Base-by-base conservation (phyloP, 2,329 filamentous ascomycete species). In the Ceratocystis cubensis region DNA sequence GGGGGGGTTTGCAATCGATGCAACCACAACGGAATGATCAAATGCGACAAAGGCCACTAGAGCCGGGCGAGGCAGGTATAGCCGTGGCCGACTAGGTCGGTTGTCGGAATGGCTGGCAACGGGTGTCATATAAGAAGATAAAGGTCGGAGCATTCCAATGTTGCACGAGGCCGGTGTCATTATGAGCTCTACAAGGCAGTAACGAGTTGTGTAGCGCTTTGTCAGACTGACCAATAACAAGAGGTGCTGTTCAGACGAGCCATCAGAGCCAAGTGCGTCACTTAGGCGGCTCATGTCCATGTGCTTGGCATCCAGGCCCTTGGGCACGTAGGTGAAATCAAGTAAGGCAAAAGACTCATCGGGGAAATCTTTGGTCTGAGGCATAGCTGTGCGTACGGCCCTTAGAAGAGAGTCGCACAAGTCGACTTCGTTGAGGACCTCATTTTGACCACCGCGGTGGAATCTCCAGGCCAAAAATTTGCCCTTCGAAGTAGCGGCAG, bases 381-480 rank as follows among this genome's bases (percentile, higher is more conserved):
- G 77, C 57, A 82, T 80, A 10, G 80, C 76, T 48, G 81, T 77
- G 65, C 83, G 82, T 20, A 96, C 77, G 41, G 85, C 84, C 1
- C 79, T 75, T 17, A 87, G 73, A 45, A 96, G 80, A 3, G 82
- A 76, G 25, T 86, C 84, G 66, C 85, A 84, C 67, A 86, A 79
- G 73, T 96, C 88, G 25, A 86, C 79, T 69, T 93, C 89, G 30
- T 82, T 82, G 61, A 88, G 82, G 61, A 90, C 81, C 56, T 88
- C 85, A 72, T 91, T 87, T 70, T 92, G 89, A 44, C 92, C 92
- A 69, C 89, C 89, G 74, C 93, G 90, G 72, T 93, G 91, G 56
- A 96, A 81, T 72, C 88, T 89, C 94, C 94, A 99, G 6, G 87
- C 82, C 71, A 95, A 88, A 30, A 99, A 77, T 67, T 86, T 83